These are phyloP conservation scores for Lactarius tabidus DNA, from an alignment of 768 basidiomycete species.

Conservation along the genomic window DNA sequence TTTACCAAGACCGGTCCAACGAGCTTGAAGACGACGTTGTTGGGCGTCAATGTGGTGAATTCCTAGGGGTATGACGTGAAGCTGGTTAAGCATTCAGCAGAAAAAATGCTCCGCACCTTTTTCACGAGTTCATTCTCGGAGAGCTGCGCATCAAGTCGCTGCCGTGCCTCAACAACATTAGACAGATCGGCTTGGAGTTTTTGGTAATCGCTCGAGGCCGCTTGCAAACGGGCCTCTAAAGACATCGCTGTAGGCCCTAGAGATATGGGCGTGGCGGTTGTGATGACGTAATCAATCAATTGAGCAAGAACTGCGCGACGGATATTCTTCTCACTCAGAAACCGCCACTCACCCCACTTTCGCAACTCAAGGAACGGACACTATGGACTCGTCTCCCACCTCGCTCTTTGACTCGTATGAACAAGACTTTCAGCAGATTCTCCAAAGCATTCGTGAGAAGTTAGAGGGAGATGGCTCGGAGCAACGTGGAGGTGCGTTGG, in stretches of 20 bases:
- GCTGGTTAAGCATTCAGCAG: neutral
- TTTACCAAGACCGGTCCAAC: constrained; percentile 87
- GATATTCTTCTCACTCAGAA: neutral
- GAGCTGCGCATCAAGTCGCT: constrained; percentile 84
- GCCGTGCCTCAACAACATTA: constrained; percentile 70
- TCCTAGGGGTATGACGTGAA: constrained; percentile 49
- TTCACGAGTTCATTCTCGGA: constrained; percentile 91
- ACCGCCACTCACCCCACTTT: neutral
- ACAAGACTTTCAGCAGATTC: constrained; percentile 83
- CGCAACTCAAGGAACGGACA: constrained; percentile 12
- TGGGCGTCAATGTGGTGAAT: constrained; percentile 65
- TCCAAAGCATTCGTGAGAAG: constrained; percentile 69
- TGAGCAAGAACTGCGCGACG: neutral
- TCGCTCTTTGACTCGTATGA: constrained; percentile 90
- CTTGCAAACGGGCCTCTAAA: constrained; percentile 58
- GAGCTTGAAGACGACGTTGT: constrained; percentile 85
- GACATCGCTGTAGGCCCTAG: constrained; percentile 41
- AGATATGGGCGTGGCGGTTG: neutral
- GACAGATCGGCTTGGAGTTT: constrained; percentile 75
- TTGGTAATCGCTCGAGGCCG: constrained; percentile 70
- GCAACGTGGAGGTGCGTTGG: constrained; percentile 60
- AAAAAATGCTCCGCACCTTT: constrained; percentile 51
- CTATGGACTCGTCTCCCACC: constrained; percentile 81
- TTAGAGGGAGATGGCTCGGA: constrained; percentile 67
- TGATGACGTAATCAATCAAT: constrained; percentile 4